Base-by-base conservation (phyloP, 495 filamentous ascomycete genomes). In the Talaromyces stipitatus region DNA sequence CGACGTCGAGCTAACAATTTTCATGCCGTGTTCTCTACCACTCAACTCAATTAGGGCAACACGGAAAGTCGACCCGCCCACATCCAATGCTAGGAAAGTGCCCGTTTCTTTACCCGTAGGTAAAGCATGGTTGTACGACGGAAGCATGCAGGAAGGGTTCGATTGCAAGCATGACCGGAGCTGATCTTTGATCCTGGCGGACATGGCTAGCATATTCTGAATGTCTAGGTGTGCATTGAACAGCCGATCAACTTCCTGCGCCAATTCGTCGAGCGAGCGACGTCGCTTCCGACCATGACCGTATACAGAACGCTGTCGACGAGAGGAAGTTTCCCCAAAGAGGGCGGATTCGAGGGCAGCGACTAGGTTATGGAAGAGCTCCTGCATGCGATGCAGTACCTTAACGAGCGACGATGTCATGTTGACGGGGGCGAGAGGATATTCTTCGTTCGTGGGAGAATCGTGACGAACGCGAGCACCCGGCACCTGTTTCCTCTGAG, bases 31-130 rank as follows among this genome's bases (percentile, higher is more conserved):
- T 12, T 66, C 64, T 29, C 75, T 72, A 5, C 81, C 84, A 24
- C 60, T 64, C 43, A 88, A 69, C 61, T 83, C 73, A 18, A 87
- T 78, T 62, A 87, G 65, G 29, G 82, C 83, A 27, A 85, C 78
- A 2, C 85, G 80, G 57, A 88, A 81, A 9, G 82, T 86, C 23
- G 85, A 86, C 1, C 85, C 85, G 9, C 85, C 85, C 26, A 87
- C 85, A 66, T 88, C 85, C 56, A 88, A 64, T 0, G 81, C 82
- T 23, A 88, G 66, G 60, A 76, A 85, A 10, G 78, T 82, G 10
- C 85, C 85, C 50, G 71, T 70, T 60, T 88, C 85, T 36, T 73
- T 55, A 7, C 85, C 85, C 10, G 77, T 78, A 3, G 85, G 85
- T 20, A 88, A 71, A 0, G 76, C 78, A 61, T 85, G 76, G 57